Base-by-base conservation (phyloP, 306 rosid genomes). In the Argentina anserina region DNA sequence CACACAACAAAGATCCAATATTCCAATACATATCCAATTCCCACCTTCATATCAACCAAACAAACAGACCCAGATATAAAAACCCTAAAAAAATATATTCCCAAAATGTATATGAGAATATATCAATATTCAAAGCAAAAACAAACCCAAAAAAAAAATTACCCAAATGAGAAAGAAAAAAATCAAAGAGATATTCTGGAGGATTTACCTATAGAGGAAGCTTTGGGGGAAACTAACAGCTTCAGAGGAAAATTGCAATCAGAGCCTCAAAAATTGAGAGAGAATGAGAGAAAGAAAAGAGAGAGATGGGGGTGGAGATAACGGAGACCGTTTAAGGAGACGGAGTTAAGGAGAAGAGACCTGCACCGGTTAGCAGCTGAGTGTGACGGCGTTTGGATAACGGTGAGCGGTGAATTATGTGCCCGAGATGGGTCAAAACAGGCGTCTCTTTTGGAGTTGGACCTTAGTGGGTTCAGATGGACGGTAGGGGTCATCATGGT, bases 241-340 rank as follows among this genome's bases (percentile, higher is more conserved):
- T 52, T 42, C 67, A 33, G 73, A 64, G 68, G 59, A 67, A 67
- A 71, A 63, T 7, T 71, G 41, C 52, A 46, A 71, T 50, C 39
- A 61, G 53, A 64, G 75, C 58, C 77, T 66, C 81, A 65, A 42
- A 39, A 14, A 41, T 47, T 41, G 67, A 71, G 40, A 71, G 36
- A 71, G 25, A 68, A 37, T 8, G 47, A 33, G 8, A 31, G 46
- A 52, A 10, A 21, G 52, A 1, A 56, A 3, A 37, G 15, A 47
- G 20, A 50, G 61, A 10, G 15, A 23, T 52, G 9, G 15, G 37
- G 41, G 28, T 45, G 62, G 9, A 9, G 59, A 29, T 65, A 25
- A 78, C 77, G 77, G 73, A 42, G 76, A 29, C 72, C 25, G 81
- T 78, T 53, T 78, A 65, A 72, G 65, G 75, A 69, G 80, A 76